Conservation (phyloP, 768 basidiomycete genomes). For the Ephemerocybe angulata region DNA sequence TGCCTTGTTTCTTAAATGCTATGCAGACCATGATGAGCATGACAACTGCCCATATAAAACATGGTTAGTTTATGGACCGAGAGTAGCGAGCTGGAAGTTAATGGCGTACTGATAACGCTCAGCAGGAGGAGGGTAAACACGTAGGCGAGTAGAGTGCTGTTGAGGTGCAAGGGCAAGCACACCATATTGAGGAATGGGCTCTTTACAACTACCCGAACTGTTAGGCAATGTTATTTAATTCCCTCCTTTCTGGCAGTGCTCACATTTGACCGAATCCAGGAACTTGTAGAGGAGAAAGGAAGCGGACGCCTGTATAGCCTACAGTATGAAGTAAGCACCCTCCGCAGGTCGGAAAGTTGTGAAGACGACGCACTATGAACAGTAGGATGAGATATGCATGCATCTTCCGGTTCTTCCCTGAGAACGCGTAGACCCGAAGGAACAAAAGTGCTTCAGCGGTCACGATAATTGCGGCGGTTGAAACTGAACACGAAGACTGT, state of each 20-base stretch:
- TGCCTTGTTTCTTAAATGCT: neutral
- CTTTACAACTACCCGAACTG: neutral
- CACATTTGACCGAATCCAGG: neutral
- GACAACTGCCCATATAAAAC: neutral
- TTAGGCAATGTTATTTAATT: neutral
- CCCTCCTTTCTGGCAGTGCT: neutral
- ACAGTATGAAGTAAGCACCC: neutral
- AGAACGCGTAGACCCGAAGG: neutral
- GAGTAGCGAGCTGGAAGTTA: neutral
- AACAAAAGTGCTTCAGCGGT: neutral
- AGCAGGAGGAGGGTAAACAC: neutral
- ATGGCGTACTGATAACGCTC: neutral
- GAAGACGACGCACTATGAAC: neutral
- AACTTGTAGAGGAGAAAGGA: neutral
- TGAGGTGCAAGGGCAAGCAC: neutral
- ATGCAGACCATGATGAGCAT: neutral
- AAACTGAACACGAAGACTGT: too few species aligned
- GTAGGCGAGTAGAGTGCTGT: neutral
- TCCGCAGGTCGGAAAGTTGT: neutral
- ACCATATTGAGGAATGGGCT: neutral
- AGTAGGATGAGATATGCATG: neutral
- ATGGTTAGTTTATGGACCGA: neutral
- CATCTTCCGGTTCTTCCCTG: neutral
- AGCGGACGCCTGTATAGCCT: neutral
- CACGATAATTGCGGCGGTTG: neutral